phyloP scores from a whole-genome alignment of 768 basidiomycete genomes.

The Leccinum subgranulosum region DNA sequence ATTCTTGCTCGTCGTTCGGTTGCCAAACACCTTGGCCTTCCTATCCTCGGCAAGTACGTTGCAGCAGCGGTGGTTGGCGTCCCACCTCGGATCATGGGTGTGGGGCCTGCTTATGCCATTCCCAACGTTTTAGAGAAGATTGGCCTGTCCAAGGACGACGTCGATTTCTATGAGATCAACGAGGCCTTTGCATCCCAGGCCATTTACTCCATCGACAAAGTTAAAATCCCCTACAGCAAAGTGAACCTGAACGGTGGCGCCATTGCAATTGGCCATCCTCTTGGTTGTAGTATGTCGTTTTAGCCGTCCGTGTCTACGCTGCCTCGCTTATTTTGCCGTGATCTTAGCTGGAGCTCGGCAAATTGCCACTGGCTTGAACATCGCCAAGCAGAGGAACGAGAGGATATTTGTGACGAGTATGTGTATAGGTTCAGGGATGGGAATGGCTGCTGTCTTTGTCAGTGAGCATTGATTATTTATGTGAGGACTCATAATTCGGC shows the following conservation, averaged over 20 bases:
- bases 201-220: slow-evolving; percentile 63
- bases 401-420: slow-evolving; percentile 87
- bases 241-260: slow-evolving; percentile 89
- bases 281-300: slow-evolving; percentile 70
- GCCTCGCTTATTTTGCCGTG: slow-evolving; percentile 6
- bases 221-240: slow-evolving; percentile 71
- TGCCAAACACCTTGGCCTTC: slow-evolving; percentile 80
- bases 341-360: slow-evolving; percentile 75
- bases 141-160: slow-evolving; percentile 63
- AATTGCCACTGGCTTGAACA: slow-evolving; percentile 78
- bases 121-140: slow-evolving; percentile 66
- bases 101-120: slow-evolving; percentile 88
- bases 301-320: slow-evolving; percentile 2
- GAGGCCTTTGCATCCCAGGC: slow-evolving; percentile 89
- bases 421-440: slow-evolving; percentile 91
- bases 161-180: slow-evolving; percentile 92
- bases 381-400: slow-evolving; percentile 71
- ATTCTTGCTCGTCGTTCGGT: slow-evolving; percentile 76
- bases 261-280: slow-evolving; percentile 86
- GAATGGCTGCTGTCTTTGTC: slow-evolving; percentile 85
- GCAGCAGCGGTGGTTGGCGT: slow-evolving; percentile 71
- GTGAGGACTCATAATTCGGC: not conserved
- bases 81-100: slow-evolving; percentile 85
- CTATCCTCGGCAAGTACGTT: slow-evolving; percentile 84
- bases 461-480: slow-evolving; percentile 62